Conservation (phyloP, 208 protist species). For the Wallacemonas collosoma region DNA sequence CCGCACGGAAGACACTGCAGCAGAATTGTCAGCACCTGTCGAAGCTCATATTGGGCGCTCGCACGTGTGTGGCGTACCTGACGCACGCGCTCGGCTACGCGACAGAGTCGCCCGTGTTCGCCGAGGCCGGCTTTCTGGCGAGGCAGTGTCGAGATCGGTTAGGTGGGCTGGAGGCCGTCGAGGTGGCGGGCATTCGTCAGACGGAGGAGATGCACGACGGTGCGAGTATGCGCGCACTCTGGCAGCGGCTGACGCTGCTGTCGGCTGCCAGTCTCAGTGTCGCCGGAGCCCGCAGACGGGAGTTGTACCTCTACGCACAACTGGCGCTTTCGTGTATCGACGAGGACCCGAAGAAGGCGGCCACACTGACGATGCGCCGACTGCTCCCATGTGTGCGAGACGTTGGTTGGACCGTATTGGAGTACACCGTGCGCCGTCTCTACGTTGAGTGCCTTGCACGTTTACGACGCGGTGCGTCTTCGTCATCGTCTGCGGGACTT, state of each 20-base stretch:
- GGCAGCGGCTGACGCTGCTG: slow-evolving; percentile 48
- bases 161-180: neutral
- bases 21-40: slow-evolving; percentile 14
- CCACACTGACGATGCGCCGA: slow-evolving; percentile 36
- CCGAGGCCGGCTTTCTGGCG: slow-evolving; percentile 2
- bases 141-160: neutral
- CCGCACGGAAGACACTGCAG: neutral
- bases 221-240: slow-evolving; percentile 39
- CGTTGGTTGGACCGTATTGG: slow-evolving; percentile 52
- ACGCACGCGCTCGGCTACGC: slow-evolving; percentile 11
- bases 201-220: slow-evolving; percentile 15
- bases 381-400: slow-evolving; percentile 59
- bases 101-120: neutral
- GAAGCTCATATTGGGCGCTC: slow-evolving; percentile 7
- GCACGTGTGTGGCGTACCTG: slow-evolving; percentile 13
- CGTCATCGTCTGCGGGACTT: neutral
- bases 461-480: neutral
- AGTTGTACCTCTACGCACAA: slow-evolving; percentile 50
- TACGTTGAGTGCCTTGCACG: slow-evolving; percentile 49
- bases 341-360: slow-evolving; percentile 44
- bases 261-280: slow-evolving; percentile 38
- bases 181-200: slow-evolving; percentile 5
- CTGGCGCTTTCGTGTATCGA: slow-evolving; percentile 51
- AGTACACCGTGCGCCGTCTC: slow-evolving; percentile 50
- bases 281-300: slow-evolving; percentile 37